Evolutionary conservation across 164 flowering plant genomes (phyloP).

Genomic region (Buxus sempervirens): DNA sequence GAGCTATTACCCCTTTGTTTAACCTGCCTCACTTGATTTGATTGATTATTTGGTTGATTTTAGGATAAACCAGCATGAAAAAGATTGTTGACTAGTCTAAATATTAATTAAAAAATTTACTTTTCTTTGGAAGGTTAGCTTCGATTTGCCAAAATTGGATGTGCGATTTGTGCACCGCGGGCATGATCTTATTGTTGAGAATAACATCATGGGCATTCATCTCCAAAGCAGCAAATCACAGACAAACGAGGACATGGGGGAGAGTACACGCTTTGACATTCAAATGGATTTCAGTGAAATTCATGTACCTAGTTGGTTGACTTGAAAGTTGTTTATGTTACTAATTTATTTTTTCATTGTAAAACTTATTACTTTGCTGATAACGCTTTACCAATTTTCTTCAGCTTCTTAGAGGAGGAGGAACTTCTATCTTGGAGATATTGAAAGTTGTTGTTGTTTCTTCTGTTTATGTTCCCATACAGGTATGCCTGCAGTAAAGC

Average conservation of each 20-base stretch:
- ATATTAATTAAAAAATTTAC: constrained; percentile 23
- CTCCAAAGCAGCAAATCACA: constrained; percentile 68
- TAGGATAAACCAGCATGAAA: too few species aligned
- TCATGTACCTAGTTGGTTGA: constrained; percentile 59
- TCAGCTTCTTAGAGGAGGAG: constrained; percentile 85
- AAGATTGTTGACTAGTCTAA: not conserved
- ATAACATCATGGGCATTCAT: constrained; percentile 82
- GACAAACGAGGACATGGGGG: constrained; percentile 75
- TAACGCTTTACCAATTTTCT: constrained; percentile 21
- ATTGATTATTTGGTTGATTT: constrained; percentile 6
- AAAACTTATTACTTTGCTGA: constrained; percentile 16
- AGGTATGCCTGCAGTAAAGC: constrained; percentile 38
- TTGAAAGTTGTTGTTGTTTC: constrained; percentile 74
- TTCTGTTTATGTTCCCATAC: constrained; percentile 63
- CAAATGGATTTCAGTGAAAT: constrained; percentile 95
- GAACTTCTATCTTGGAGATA: constrained; percentile 74
- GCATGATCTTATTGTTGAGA: constrained; percentile 58
- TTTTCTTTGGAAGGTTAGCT: constrained; percentile 56
- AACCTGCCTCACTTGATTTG: not conserved
- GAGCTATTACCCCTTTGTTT: not conserved
- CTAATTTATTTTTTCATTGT: not conserved
- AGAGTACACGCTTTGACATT: constrained; percentile 80
- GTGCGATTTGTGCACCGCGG: constrained; percentile 61
- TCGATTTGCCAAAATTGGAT: constrained; percentile 80
- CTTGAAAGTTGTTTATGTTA: constrained; percentile 9